Conservation (phyloP, 345 rosid species). For the Brassica napus region Da-Ae NC_063440.1:21979001-21979500, state of each 20-base stretch:
- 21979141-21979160: conserved; percentile 32
- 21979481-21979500: neutral
- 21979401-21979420: neutral
- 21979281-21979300: conserved; percentile 6
- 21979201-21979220: conserved; percentile 23
- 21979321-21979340: neutral
- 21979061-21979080: conserved; percentile 39
- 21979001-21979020: conserved; percentile 27
- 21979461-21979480: neutral
- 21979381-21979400: neutral
- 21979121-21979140: conserved; percentile 23
- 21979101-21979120: conserved; percentile 31
- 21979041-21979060: conserved; percentile 39
- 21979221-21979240: conserved; percentile 43
- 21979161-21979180: conserved; percentile 19
- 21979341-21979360: neutral
- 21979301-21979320: conserved; percentile 36
- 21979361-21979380: neutral
- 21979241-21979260: conserved; percentile 26
- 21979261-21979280: neutral
- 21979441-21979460: neutral
- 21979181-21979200: neutral
- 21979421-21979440: neutral
- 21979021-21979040: conserved; percentile 41
- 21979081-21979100: conserved; percentile 42